A percentile compares a stretch with the other conserved stretches of the same genome.
These are phyloP conservation scores for Hypoxylon trugodes DNA, from an alignment of 495 filamentous ascomycete genomes.

Conservation along the genomic window DNA sequence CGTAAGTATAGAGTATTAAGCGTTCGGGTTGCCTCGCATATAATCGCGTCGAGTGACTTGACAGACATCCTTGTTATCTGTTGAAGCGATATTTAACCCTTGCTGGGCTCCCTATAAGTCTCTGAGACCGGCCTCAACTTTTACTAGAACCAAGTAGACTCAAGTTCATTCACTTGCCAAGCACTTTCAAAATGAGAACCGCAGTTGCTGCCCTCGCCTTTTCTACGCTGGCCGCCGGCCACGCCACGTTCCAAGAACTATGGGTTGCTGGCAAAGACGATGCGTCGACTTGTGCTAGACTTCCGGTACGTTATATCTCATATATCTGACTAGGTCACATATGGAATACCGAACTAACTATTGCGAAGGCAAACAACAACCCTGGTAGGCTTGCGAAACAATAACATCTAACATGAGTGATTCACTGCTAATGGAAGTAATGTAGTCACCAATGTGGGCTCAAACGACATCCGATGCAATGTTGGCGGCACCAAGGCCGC, in stretches of 20 bases:
- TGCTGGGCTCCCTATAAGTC: neutral
- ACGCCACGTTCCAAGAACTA: slow-evolving; percentile 62
- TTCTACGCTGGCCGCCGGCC: slow-evolving; percentile 47
- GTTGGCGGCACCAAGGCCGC: slow-evolving; percentile 39
- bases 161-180: neutral
- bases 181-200: slow-evolving; percentile 22
- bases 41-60: slow-evolving; percentile 3
- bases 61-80: neutral
- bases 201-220: slow-evolving; percentile 9
- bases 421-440: too few relatives aligned
- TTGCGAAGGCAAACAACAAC: slow-evolving; percentile 48
- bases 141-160: neutral
- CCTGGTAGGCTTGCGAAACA: too few relatives aligned
- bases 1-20: slow-evolving; percentile 27
- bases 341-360: slow-evolving; percentile 3
- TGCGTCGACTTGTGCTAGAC: slow-evolving; percentile 51
- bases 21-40: slow-evolving; percentile 17
- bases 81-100: slow-evolving; percentile 12
- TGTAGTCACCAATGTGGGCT: slow-evolving; percentile 51
- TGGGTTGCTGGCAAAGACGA: slow-evolving; percentile 60
- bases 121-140: neutral
- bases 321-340: neutral
- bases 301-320: slow-evolving; percentile 38
- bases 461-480: slow-evolving; percentile 54
- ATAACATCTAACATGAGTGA: too few relatives aligned